Percentiles rank a stretch among this genome's conserved stretches.
phyloP scores from a whole-genome alignment of 192 early-diverging fungal species.

The Backusella australiensis region DNA sequence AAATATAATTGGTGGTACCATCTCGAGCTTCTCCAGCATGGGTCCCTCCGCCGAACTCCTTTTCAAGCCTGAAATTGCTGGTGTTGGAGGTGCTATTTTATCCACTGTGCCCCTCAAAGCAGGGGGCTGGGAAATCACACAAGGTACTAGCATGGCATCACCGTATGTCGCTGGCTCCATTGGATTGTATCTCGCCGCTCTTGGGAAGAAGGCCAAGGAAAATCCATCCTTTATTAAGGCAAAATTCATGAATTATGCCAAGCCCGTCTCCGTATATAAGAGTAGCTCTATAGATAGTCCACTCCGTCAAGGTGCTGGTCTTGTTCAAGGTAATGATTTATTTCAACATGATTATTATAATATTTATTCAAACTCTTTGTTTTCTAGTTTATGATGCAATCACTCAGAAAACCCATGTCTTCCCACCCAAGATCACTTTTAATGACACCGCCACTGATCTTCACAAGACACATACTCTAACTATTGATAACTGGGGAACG shows the following conservation, averaged over 20 bases:
- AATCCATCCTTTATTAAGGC: slow-evolving; percentile 22
- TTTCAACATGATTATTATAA: neutral
- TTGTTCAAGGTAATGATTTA: slow-evolving; percentile 38
- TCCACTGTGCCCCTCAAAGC: slow-evolving; percentile 28
- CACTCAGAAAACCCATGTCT: slow-evolving; percentile 27
- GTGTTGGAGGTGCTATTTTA: slow-evolving; percentile 48
- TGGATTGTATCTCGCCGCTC: slow-evolving; percentile 41
- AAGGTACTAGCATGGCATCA: slow-evolving; percentile 61
- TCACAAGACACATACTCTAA: slow-evolving; percentile 33
- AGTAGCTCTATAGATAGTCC: slow-evolving; percentile 16
- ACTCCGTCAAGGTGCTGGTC: slow-evolving; percentile 52
- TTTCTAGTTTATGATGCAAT: slow-evolving; percentile 39
- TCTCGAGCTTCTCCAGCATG: slow-evolving; percentile 69
- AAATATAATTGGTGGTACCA: slow-evolving; percentile 53
- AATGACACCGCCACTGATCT: slow-evolving; percentile 43
- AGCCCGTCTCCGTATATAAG: neutral
- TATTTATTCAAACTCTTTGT: neutral
- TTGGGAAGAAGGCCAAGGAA: slow-evolving; percentile 22
- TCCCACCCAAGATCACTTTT: slow-evolving; percentile 48
- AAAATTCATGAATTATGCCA: slow-evolving; percentile 36
- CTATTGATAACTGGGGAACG: slow-evolving; percentile 41
- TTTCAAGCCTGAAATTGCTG: slow-evolving; percentile 50
- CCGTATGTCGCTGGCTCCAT: slow-evolving; percentile 53
- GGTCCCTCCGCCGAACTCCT: slow-evolving; percentile 70
- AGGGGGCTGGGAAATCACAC: neutral